Evolutionary conservation across 352 stramenopile species (phyloP).

Genomic region (Pythium myriotylum): DNA sequence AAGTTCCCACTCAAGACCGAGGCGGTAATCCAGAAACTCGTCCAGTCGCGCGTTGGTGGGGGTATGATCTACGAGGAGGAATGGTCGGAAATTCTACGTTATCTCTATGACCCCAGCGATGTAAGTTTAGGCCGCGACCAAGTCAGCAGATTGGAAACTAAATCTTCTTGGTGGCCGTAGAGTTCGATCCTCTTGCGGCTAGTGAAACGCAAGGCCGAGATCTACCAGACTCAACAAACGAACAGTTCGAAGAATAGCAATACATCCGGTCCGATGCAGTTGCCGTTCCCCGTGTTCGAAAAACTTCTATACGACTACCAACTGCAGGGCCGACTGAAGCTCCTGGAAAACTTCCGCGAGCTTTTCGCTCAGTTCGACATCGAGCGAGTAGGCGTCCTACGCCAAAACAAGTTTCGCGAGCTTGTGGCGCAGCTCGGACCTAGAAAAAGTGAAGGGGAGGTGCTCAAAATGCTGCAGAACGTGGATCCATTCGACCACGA

Average conservation of each 20-base stretch:
- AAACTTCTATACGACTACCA: constrained; percentile 79
- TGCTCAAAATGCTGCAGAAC: constrained; percentile 47
- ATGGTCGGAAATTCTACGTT: constrained; percentile 71
- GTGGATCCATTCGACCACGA: constrained; percentile 73
- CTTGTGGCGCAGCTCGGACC: constrained; percentile 15
- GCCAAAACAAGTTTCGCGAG: constrained; percentile 9
- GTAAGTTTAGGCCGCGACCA: constrained; percentile 31
- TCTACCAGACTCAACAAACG: constrained; percentile 23
- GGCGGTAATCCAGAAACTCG: constrained; percentile 44
- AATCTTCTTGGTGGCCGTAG: constrained; percentile 27
- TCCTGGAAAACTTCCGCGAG: constrained; percentile 57
- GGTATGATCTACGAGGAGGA: constrained; percentile 57
- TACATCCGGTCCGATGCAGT: background rate
- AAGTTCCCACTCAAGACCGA: constrained; percentile 69
- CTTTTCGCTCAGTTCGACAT: constrained; percentile 52
- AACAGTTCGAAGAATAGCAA: background rate
- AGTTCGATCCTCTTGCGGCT: constrained; percentile 50
- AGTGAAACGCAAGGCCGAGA: constrained; percentile 45
- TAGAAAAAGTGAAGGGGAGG: constrained; percentile 12
- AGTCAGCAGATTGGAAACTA: constrained; percentile 4
- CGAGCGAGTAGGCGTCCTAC: constrained; percentile 63
- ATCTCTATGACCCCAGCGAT: constrained; percentile 77
- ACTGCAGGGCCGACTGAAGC: constrained; percentile 59
- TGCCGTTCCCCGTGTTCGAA: constrained; percentile 66
- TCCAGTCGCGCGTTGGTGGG: constrained; percentile 44